Evolutionary conservation across 2,329 filamentous ascomycete species (phyloP), one percentile per base, ranked within the genome.

Genomic region (Colletotrichum eremochloae): DNA sequence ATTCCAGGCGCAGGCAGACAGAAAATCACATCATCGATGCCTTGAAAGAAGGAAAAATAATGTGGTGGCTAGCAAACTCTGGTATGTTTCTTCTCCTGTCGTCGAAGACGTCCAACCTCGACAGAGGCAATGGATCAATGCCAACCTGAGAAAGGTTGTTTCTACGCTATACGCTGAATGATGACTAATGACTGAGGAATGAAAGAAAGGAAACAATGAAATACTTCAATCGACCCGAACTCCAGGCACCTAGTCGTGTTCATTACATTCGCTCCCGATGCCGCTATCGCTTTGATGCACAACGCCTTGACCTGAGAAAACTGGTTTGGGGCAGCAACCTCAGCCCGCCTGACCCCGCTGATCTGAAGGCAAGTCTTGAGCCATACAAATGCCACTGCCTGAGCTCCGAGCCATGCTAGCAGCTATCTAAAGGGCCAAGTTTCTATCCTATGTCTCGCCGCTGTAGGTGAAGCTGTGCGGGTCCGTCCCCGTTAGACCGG

Each of bases 391-490:
- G 42, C 53, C 36, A 24, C 24, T n/a, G 38, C 15, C 38, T 42
- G 24, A 24, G 42, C 42, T 33, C 42, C 33, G 33, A 18, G 18
- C 38, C 31, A 63, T 20, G 12, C 36, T 20, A 15, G 14, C 31
- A 64, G 50, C 33, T 14, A 18, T 31, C 36, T 20, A 40, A 40
- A 18, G 42, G 18, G 62, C 14, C 29, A 29, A 20, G 36, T 57
- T 52, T 29, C 55, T 36, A 56, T 53, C 58, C 73, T 81, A 86
- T 56, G 82, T 79, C 68, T 86, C 83, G 24, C 40, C 53, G 42
- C 78, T 80, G 67, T 85, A 86, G 14, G 77, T 79, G 70, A 84
- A 85, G 52, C 83, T 84, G 60, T 18, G 42, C 9, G 52, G 14
- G 24, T 44, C 71, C 56, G 71, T 53, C 9, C 68, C 71, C 12